Evolutionary conservation across 2,329 filamentous ascomycete species (phyloP), one percentile per base, ranked within the genome.

Genomic region (Elsinoe australis): DNA sequence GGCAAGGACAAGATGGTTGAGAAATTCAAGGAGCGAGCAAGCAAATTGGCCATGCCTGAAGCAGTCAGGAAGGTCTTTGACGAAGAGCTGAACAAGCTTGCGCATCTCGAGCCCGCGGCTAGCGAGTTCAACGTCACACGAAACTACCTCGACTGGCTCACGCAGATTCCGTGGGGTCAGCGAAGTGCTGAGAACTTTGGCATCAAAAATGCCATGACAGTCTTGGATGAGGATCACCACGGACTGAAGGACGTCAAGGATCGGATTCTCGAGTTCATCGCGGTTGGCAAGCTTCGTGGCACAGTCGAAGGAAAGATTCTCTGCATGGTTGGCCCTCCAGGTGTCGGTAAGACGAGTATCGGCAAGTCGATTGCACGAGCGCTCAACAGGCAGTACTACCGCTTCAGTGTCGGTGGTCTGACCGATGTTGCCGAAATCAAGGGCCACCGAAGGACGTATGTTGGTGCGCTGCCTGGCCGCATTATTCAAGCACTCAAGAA

Each of bases 371-470:
- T 98, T 59, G 92, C 92, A 12, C 80, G 90, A 49, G 94, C 92
- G 21, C 72, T 98, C 50, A 95, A 95, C 68, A 78, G 94, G 51
- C 83, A 98, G 62, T 98, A 98, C 71, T 98, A 98, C 72, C 80
- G 92, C 57, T 98, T 98, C 74, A 95, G 89, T 61, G 92, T 98
- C 6, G 92, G 92, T 62, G 92, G 92, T 58, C 75, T 98, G 56
- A 94, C 90, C 3, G 92, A 98, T 67, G 94, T 98, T 54, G 92
- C 92, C 14, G 92, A 98, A 65, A 96, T 98, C 74, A 98, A 98
- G 72, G 92, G 92, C 44, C 92, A 98, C 65, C 79, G 92, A 59
- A 79, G 92, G 58, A 98, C 92, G 2, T 98, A 98, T 58, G 92
- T 98, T 47, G 92, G 94, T 53, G 92, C 92, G 19, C 72, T 98